Evolutionary conservation across 768 basidiomycete species (phyloP).

Genomic region (Boletus edulis): DNA sequence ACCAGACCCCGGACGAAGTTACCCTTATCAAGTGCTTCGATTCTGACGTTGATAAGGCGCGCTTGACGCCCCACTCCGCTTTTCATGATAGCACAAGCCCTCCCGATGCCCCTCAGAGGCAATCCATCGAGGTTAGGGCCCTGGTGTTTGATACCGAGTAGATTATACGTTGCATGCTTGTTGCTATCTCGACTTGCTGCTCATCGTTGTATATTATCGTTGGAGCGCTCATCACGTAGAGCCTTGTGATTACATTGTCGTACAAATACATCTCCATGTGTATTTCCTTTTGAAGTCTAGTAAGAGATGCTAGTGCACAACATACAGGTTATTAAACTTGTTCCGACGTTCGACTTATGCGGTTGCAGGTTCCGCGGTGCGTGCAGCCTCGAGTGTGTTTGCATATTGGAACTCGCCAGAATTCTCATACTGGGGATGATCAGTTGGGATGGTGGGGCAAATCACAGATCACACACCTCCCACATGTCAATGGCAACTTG

Average conservation of each 20-base stretch:
- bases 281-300: neutral
- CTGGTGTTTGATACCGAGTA: conserved; percentile 43
- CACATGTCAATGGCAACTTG: conserved; percentile 97
- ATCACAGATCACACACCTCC: conserved; percentile 59
- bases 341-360: conserved; percentile 12
- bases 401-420: conserved; percentile 82
- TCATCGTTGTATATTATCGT: neutral
- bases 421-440: conserved; percentile 62
- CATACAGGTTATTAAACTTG: neutral
- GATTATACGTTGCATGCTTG: neutral
- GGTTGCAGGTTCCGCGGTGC: conserved; percentile 3
- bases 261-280: neutral
- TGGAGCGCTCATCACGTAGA: too few species aligned
- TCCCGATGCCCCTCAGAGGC: conserved; percentile 35
- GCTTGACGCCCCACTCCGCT: conserved; percentile 42
- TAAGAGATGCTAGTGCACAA: neutral
- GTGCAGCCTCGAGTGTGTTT: conserved; percentile 38
- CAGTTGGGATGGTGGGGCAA: neutral
- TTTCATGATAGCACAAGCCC: conserved; percentile 38
- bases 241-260: neutral
- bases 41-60: conserved; percentile 38
- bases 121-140: conserved; percentile 44
- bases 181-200: neutral
- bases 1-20: conserved; percentile 42
- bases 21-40: conserved; percentile 46